A percentile compares a stretch with the other conserved stretches of the same genome.
phyloP scores from a whole-genome alignment of 345 rosid species.

The Anacardium occidentale region DNA sequence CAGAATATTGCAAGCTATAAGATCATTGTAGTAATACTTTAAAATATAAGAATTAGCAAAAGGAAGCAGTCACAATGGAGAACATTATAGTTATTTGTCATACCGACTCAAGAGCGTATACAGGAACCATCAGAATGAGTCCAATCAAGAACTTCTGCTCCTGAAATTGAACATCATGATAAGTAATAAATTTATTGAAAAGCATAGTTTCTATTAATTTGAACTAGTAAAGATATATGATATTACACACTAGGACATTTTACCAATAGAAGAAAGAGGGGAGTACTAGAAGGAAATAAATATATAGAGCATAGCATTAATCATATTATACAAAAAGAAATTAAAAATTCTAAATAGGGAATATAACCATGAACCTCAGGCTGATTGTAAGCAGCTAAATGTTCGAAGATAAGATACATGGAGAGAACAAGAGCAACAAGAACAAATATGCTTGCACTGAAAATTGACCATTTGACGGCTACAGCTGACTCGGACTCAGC shows the following conservation, averaged over 20 bases:
- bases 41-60: not conserved
- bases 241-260: not conserved
- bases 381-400: conserved; percentile 85
- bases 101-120: conserved; percentile 96
- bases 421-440: conserved; percentile 75
- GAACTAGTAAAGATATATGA: not conserved
- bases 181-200: not conserved
- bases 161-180: conserved; percentile 46
- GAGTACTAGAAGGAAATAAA: not conserved
- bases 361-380: conserved; percentile 70
- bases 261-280: not conserved
- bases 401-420: conserved; percentile 87
- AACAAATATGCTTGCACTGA: conserved; percentile 85
- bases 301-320: not conserved
- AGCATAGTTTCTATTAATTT: not conserved
- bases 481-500: conserved; percentile 41
- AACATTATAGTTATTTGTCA: conserved; percentile 13
- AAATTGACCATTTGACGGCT: conserved; percentile 71
- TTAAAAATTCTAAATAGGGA: not conserved
- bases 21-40: not conserved
- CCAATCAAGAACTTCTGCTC: conserved; percentile 97
- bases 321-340: not conserved
- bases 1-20: not conserved
- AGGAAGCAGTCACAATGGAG: not conserved
- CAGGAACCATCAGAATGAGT: conserved; percentile 96